Evolutionary conservation across 164 flowering plant species (phyloP), one percentile per base, ranked within the genome.

Genomic region (Saururus chinensis): DNA sequence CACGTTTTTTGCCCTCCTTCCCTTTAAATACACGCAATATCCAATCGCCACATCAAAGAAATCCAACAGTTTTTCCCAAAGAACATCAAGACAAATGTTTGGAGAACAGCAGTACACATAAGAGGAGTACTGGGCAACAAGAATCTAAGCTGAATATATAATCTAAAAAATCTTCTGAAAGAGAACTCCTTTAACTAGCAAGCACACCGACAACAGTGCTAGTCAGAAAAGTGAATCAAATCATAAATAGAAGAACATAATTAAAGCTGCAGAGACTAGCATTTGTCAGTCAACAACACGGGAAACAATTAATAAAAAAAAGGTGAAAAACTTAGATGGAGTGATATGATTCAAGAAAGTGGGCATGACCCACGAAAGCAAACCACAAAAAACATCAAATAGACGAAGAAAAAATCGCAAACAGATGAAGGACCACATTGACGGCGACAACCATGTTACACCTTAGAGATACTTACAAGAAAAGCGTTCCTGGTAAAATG

Each of bases 1-100:
- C 53, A 20, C 19, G 23, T 21, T 42, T 41, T 51, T 71, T 63
- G 65, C 63, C 60, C 65, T 59, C 60, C 80, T 74, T 82, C 68
- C 79, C 80, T 79, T 79, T 75, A 73, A 82, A 79, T 76, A 68
- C 72, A 77, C 45, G 11, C 45, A 41, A 41, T 41, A 74, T 71
- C 76, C 75, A 68, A 49, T 66, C 69, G 74, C 49, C 11, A 67
- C 65, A 67, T 69, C 58, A 55, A 55, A 21, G 35, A 55, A 55
- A 23, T 55, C 57, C 30, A 55, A 72, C 62, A 40, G 1, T 17
- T 13, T 17, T 45, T 17, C 17, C 49, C 14, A 45, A 17, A 8
- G 17, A 45, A 45, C 11, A 42, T 10, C 12, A 4, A 42, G 12
- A 45, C 37, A 45, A 45, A 45, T 12, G 17, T 13, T 41, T 9